Evolutionary conservation across 2,329 filamentous ascomycete species (phyloP).

Genomic region (Chaetomiaceae sp.): DNA sequence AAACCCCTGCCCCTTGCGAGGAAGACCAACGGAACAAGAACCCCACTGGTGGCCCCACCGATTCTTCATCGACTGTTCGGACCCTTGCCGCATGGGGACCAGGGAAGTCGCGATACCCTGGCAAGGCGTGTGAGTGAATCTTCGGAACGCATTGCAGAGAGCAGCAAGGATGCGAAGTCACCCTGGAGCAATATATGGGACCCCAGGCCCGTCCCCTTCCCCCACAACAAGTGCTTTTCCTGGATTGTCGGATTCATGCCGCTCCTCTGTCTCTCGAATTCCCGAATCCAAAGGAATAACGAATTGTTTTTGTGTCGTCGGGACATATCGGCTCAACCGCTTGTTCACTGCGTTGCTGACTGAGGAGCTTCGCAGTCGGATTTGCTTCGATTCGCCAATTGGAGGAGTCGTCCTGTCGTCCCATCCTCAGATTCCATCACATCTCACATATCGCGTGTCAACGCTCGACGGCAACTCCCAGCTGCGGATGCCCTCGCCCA

Average conservation of each 20-base stretch:
- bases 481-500: constrained; percentile 16
- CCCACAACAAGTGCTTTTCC: constrained; percentile 12
- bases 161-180: constrained; percentile 22
- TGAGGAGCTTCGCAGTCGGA: too few species aligned
- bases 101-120: constrained; percentile 15
- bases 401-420: too few species aligned
- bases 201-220: constrained; percentile 16
- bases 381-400: not conserved
- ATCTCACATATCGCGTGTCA: not conserved
- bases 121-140: constrained; percentile 3
- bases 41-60: constrained; percentile 17
- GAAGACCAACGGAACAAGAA: not conserved
- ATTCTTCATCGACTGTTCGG: constrained; percentile 15
- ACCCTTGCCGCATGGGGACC: constrained; percentile 14
- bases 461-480: not conserved
- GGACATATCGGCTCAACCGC: too few species aligned
- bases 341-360: too few species aligned
- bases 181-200: constrained; percentile 21
- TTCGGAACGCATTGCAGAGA: constrained; percentile 19
- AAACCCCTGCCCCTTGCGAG: constrained; percentile 13
- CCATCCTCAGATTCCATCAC: not conserved
- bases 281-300: not conserved
- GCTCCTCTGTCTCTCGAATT: too few species aligned
- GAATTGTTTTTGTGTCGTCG: not conserved
- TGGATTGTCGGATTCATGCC: too few species aligned